A percentile compares a stretch with the other conserved stretches of the same genome.
Conservation (phyloP, 352 stramenopile genomes). For the Pythium chondricola region DNA sequence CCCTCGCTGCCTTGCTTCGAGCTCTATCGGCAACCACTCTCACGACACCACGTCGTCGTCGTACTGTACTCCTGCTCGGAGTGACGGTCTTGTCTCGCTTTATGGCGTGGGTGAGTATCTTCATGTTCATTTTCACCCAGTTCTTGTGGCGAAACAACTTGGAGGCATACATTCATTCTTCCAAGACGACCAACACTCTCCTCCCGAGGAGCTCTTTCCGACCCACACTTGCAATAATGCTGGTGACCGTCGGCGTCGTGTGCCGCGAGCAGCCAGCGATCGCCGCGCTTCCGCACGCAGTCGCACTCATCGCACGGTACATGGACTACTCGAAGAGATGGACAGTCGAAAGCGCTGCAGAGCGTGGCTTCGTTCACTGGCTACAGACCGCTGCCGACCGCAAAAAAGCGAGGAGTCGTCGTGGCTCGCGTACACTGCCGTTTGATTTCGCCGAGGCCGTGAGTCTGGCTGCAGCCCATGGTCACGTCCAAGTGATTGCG, state of each 20-base stretch:
- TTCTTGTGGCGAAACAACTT: no score
- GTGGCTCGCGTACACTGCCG: conserved; percentile 5
- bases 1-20: no score
- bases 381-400: conserved; percentile 27
- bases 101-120: no score
- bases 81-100: no score
- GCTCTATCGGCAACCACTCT: no score
- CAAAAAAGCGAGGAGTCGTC: conserved; percentile 1
- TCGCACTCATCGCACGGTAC: conserved; percentile 28
- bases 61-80: no score
- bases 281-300: conserved; percentile 25
- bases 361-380: conserved; percentile 31
- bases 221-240: no score
- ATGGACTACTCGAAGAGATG: conserved; percentile 29
- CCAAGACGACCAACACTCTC: no score
- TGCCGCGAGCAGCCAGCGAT: conserved; percentile 15
- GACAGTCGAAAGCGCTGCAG: conserved; percentile 33
- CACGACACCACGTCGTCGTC: no score
- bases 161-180: no score
- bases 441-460: conserved; percentile 28
- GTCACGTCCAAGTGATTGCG: conserved; percentile 1
- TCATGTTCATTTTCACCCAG: no score
- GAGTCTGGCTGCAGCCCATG: conserved; percentile 5
- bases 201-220: no score
- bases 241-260: not conserved